Base-by-base conservation (phyloP, 495 filamentous ascomycete genomes). In the Aspergillus conjunctus region DNA sequence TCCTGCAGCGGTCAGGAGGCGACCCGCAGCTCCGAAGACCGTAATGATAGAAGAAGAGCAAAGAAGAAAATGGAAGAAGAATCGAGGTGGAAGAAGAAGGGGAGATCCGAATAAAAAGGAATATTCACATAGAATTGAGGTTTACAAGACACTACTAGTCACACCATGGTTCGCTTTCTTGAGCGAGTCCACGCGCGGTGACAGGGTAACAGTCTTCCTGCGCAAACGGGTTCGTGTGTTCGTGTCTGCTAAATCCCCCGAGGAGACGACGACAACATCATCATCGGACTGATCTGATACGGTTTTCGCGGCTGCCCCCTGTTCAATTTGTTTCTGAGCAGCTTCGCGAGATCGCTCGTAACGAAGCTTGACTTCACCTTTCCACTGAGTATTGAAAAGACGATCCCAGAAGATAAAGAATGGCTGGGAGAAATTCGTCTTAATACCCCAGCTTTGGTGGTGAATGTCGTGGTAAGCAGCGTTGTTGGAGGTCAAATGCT, bases 401-500 rank as follows among this genome's bases (percentile, higher is more conserved):
- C 77, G 74, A 56, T 83, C 80, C 79, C 80, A 83, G 67, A 83
- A 78, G 52, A 68, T 79, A 55, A 80, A 81, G 67, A 81, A 82
- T 15, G 79, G 80, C 54, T 82, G 80, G 1, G 80, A 81, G 63
- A 81, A 82, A 60, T 82, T 82, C 39, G 71, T 81, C 66, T 82
- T 97, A 79, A 98, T 96, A 50, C 94, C 94, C 94, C 93, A 98
- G 77, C 91, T 96, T 77, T 98, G 94, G 75, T 98, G 94, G 73
- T 98, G 94, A 54, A 98, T 91, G 71, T 98, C 94, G 72, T 98
- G 94, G 74, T 96, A 98, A 20, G 85, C 87, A 18, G 94, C 91
- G 65, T 97, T 97, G 79, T 98, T 97, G 68, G 89, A 87, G 37
- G 91, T 95, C 32, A 96, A 77, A 68, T 86, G 87, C 79, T 97